Evolutionary conservation across 2,329 filamentous ascomycete species (phyloP), one percentile per base, ranked within the genome.

Genomic region (Cladosporium sp.): DNA sequence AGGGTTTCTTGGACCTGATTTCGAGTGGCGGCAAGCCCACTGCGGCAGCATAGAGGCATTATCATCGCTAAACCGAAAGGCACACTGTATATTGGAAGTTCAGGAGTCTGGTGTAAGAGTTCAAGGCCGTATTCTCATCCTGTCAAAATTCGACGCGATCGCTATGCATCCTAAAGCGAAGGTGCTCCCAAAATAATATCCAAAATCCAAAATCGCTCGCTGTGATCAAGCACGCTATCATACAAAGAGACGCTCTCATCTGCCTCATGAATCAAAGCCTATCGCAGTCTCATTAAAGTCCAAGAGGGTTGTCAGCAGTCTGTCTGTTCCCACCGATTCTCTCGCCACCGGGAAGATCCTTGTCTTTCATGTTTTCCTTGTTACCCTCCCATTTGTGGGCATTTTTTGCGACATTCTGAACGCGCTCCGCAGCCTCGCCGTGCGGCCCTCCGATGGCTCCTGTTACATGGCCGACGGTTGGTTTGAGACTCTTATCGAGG

Each of bases 1-100:
- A 96, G 74, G 91, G 92, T 0, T 98, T 97, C 73, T 72, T 98
- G 69, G 92, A 97, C 56, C 73, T 97, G 69, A 95, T 98, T 67
- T 77, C 77, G 40, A 76, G 78, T 11, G 75, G 80, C 66, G 70
- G 78, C 59, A 69, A 79, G 72, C 48, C 48, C 40, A 50, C 48
- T 32, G 48, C 48, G 31, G 48, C 48, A 9, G 48, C 48, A 43
- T 50, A 43, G 32, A 14, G 8, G 16, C 11, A 7, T 14, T 8
- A 38, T 38, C 13, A 38, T 35, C n/a, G 22, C 22, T 28, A 7
- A 5, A 28, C 22, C 2, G 22, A 28, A 28, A 28, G 22, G 22
- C 22, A 38, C 11, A 38, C 4, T n/a, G n/a, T 38, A 43, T 37
- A 28, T 41, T n/a, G 9, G 31, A 41, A 14, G 13, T 4, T 28